phyloP scores from a whole-genome alignment of 1,139 yeast species.

The Schizosaccharomyces versatilis region DNA sequence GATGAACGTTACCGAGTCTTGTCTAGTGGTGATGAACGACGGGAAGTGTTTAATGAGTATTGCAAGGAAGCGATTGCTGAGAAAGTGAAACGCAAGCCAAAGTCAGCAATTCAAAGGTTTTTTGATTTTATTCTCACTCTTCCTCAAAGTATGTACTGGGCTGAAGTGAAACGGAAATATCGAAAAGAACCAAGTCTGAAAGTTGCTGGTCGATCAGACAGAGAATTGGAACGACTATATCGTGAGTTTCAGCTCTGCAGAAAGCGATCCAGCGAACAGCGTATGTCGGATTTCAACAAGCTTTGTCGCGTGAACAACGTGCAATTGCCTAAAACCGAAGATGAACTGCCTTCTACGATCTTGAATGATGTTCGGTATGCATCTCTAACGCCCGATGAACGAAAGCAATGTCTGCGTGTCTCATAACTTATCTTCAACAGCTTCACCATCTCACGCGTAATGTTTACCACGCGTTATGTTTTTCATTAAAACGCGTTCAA shows the following conservation, averaged over 20 bases:
- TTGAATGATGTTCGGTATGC: background rate
- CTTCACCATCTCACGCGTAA: too few species aligned
- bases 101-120: background rate
- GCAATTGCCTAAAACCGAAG: background rate
- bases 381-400: background rate
- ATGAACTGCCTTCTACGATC: background rate
- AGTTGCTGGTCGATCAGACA: background rate
- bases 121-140: background rate
- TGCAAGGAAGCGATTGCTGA: background rate
- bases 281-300: background rate
- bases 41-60: background rate
- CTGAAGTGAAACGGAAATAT: background rate
- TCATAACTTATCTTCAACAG: background rate
- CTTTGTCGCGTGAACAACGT: background rate
- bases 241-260: background rate
- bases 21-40: background rate
- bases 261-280: background rate
- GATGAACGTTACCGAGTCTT: background rate
- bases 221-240: background rate
- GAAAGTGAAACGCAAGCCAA: background rate
- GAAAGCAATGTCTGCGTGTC: background rate
- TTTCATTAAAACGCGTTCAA: too few species aligned
- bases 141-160: background rate
- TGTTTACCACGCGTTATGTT: too few species aligned
- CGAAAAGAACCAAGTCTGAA: background rate